phyloP scores from a whole-genome alignment of 257 asterid species.

The Anisodus tanguticus region DNA sequence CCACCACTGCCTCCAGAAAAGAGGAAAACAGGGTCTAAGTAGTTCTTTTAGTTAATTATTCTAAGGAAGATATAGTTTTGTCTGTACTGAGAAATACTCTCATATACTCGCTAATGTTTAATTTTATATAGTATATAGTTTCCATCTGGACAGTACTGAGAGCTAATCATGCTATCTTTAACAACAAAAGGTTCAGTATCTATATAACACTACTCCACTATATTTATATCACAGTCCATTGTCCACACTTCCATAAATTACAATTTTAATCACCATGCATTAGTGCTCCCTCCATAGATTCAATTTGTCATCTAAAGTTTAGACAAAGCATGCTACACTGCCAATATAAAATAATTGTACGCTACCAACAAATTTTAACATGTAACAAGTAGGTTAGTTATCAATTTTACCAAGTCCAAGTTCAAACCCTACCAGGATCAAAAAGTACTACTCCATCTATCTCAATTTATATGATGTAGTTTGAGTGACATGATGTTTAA shows the following conservation, averaged over 20 bases:
- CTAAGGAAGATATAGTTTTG: constrained; percentile 38
- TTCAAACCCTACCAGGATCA: too few species aligned
- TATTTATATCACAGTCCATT: background rate
- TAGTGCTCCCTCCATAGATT: background rate
- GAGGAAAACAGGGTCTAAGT: background rate
- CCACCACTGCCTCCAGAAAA: background rate
- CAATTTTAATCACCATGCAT: background rate
- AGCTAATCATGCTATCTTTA: background rate
- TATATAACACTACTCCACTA: too few species aligned
- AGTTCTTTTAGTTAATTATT: background rate
- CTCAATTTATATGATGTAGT: too few species aligned
- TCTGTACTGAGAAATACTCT: constrained; percentile 34
- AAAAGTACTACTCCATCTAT: too few species aligned
- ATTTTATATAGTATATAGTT: constrained; percentile 11
- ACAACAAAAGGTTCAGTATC: constrained; percentile 16
- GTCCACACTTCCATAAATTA: background rate
- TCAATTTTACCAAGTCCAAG: too few species aligned
- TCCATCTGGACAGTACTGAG: background rate
- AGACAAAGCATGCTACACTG: background rate
- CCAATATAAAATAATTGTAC: background rate
- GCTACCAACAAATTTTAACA: background rate
- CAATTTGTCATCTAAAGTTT: background rate
- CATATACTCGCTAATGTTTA: constrained; percentile 29
- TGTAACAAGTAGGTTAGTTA: background rate
- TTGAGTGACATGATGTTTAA: too few species aligned